Percentiles rank a stretch among this genome's conserved stretches.
Conservation (phyloP, 345 rosid genomes). For the Sonneratia caseolaris region DNA sequence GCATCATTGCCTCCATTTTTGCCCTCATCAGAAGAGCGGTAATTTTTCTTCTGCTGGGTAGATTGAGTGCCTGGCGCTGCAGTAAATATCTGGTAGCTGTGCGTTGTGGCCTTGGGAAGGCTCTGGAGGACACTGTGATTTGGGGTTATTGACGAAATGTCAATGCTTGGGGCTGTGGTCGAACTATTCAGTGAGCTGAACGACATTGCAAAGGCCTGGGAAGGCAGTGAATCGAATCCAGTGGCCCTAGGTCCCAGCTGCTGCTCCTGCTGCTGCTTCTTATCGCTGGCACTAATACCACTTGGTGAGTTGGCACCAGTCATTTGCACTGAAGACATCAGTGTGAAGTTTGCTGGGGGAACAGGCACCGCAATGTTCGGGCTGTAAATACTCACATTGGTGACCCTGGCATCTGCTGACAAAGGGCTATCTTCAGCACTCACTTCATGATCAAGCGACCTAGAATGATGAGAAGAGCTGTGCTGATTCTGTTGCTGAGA, state of each 20-base stretch:
- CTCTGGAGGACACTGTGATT: slow-evolving; percentile 68
- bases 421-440: slow-evolving; percentile 78
- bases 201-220: slow-evolving; percentile 91
- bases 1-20: slow-evolving; percentile 43
- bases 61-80: slow-evolving; percentile 58
- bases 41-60: slow-evolving; percentile 70
- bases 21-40: slow-evolving; percentile 52
- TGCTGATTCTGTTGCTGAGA: slow-evolving; percentile 50
- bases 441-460: slow-evolving; percentile 46
- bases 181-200: slow-evolving; percentile 62
- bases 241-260: slow-evolving; percentile 36
- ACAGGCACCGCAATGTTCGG: slow-evolving; percentile 60
- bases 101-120: slow-evolving; percentile 65
- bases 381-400: slow-evolving; percentile 43
- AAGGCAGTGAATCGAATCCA: slow-evolving; percentile 44
- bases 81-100: slow-evolving; percentile 47
- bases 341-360: slow-evolving; percentile 52
- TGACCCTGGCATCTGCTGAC: slow-evolving; percentile 61
- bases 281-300: slow-evolving; percentile 42
- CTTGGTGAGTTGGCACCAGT: slow-evolving; percentile 29
- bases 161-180: slow-evolving; percentile 37
- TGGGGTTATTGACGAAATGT: slow-evolving; percentile 66
- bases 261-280: slow-evolving; percentile 38
- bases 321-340: slow-evolving; percentile 48
- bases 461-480: slow-evolving; percentile 46